Base-by-base conservation (phyloP, 805 yeast species). In the Ogataea parapolymorpha region DNA sequence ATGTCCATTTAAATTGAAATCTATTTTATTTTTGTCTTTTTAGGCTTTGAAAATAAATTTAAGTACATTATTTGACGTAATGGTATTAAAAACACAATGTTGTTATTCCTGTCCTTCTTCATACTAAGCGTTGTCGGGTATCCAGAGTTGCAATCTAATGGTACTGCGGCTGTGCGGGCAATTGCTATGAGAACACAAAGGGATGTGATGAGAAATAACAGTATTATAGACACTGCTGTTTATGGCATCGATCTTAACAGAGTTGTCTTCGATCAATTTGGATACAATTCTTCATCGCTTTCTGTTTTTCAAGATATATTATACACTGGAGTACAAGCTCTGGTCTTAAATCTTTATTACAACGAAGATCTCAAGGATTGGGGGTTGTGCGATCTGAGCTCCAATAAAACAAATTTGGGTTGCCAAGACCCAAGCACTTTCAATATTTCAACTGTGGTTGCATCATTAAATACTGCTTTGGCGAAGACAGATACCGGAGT, bases 291-390 rank as follows among this genome's bases (percentile, higher is more conserved):
- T 0, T 48, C 54, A 1, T 50, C 74, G 0, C 36, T 74, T 9
- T 20, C 35, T 1, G 42, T 46, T 2, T 48, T 74, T 2, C 38
- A 51, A 4, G 40, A 47, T 0, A 35, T 78, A 14, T 48, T 82
- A 31, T 50, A 57, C 26, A 58, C 59, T 2, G 85, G 85, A 0
- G 61, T 71, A 1, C 72, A 70, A 38, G 58, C 69, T 0, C 55
- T 79, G n/a, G 59, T 65, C 39, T 37, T 80, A 4, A 85, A 83
- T 52, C 40, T 81, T 20, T 80, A 79, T 56, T 74, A 77, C 69
- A 76, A 75, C 51, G 75, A 73, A 36, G 50, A 61, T 30, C 60
- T 68, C 3, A 37, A 44, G 8, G 63, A 60, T 41, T 80, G 84
- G 77, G 82, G 79, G 48, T 56, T 80, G 3, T 80, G 85, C 49